phyloP scores from a whole-genome alignment of 2,329 filamentous ascomycete species.

The Fusarium xyrophilum region DNA sequence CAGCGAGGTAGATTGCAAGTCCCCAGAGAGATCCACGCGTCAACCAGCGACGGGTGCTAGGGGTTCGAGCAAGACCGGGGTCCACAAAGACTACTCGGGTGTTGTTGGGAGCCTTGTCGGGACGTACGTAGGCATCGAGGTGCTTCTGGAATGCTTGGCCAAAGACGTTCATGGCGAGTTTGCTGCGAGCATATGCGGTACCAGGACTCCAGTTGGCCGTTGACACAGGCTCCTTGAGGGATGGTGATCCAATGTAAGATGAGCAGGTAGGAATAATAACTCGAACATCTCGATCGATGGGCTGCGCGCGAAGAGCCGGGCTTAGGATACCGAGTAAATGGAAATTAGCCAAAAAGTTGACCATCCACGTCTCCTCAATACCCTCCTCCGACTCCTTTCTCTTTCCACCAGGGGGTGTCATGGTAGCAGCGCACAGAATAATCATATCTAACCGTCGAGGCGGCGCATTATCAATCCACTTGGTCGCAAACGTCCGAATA shows the following conservation, averaged over 20 bases:
- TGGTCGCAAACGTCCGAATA: slow-evolving; percentile 90
- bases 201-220: slow-evolving; percentile 62
- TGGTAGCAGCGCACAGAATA: slow-evolving; percentile 81
- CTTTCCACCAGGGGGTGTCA: slow-evolving; percentile 71
- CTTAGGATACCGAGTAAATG: slow-evolving; percentile 91
- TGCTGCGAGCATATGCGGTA: slow-evolving; percentile 68
- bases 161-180: slow-evolving; percentile 87
- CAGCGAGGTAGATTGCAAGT: slow-evolving; percentile 75
- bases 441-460: slow-evolving; percentile 89
- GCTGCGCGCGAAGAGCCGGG: slow-evolving; percentile 88
- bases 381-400: slow-evolving; percentile 74
- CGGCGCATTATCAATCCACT: slow-evolving; percentile 96
- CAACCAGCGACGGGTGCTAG: slow-evolving; percentile 86
- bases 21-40: slow-evolving; percentile 84
- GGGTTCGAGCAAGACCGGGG: slow-evolving; percentile 83
- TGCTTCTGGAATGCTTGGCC: slow-evolving; percentile 92
- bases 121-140: slow-evolving; percentile 80
- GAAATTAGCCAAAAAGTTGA: slow-evolving; percentile 96
- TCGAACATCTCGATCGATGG: slow-evolving; percentile 90
- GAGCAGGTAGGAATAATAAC: slow-evolving; percentile 87
- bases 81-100: slow-evolving; percentile 86
- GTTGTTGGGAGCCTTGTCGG: slow-evolving; percentile 83
- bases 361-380: slow-evolving; percentile 87
- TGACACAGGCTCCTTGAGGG: slow-evolving; percentile 62
- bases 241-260: slow-evolving; percentile 80